Conservation (phyloP, 805 yeast species). For the Metschnikowia amazonensis region DNA sequence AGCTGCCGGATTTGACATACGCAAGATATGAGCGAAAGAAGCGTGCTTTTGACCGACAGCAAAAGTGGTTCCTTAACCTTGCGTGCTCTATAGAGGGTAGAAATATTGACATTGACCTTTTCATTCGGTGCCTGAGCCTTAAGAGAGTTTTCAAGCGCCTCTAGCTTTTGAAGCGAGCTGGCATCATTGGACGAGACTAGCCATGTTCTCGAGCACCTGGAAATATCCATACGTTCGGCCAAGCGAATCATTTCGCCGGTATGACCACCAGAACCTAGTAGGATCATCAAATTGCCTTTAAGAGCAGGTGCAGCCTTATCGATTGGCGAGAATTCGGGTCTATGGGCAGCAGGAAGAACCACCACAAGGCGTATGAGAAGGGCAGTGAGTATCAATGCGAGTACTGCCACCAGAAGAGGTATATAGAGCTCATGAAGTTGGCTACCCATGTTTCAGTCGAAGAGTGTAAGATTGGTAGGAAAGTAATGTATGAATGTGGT, state of each 20-base stretch:
- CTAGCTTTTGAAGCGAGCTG: conserved; percentile 43
- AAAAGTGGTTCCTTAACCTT: conserved; percentile 52
- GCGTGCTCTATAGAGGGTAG: conserved; percentile 54
- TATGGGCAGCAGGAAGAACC: conserved; percentile 12
- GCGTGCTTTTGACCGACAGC: conserved; percentile 46
- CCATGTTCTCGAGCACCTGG: conserved; percentile 32
- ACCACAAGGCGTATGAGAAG: conserved; percentile 10
- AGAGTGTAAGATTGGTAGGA: neutral
- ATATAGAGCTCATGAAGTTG: neutral
- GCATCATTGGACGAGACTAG: conserved; percentile 49
- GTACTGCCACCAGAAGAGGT: neutral
- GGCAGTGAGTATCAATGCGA: neutral
- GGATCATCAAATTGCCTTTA: conserved; percentile 41
- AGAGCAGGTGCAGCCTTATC: neutral
- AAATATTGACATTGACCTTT: conserved; percentile 16
- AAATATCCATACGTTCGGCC: conserved; percentile 38
- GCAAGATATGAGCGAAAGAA: conserved; percentile 32
- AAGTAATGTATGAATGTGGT: too few relatives aligned
- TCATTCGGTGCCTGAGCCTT: neutral
- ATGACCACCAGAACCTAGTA: conserved; percentile 96
- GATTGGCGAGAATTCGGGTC: neutral
- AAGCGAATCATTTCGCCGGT: conserved; percentile 93
- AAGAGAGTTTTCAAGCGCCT: conserved; percentile 29
- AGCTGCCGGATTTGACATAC: conserved; percentile 24
- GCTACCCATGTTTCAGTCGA: neutral